A percentile compares a stretch with the other conserved stretches of the same genome.
phyloP scores from a whole-genome alignment of 2,329 filamentous ascomycete species.

The Clonostachys byssicola region DNA sequence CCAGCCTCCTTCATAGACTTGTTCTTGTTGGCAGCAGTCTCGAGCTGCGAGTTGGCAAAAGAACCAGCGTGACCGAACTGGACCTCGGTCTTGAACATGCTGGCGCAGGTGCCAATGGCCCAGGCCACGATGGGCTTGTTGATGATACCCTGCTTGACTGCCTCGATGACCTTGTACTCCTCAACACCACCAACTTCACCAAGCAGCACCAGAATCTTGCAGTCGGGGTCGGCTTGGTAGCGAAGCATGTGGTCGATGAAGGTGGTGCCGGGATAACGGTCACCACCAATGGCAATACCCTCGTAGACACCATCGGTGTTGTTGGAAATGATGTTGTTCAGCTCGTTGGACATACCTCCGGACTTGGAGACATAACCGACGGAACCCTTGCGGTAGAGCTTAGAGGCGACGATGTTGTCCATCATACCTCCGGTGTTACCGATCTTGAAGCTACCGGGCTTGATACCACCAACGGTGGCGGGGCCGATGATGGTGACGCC shows the following conservation, averaged over 20 bases:
- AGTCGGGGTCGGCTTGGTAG: slow-evolving; percentile 94
- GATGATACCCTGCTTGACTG: slow-evolving; percentile 88
- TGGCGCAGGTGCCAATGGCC: slow-evolving; percentile 98
- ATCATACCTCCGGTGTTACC: slow-evolving; percentile 99
- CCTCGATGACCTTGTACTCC: slow-evolving; percentile 99
- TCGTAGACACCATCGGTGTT: slow-evolving; percentile 98
- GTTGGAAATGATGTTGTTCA: slow-evolving; percentile 98
- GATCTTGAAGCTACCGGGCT: slow-evolving; percentile 99
- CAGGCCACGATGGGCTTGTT: slow-evolving; percentile 99
- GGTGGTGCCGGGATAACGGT: slow-evolving; percentile 96
- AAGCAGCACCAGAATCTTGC: slow-evolving; percentile 94
- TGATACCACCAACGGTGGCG: slow-evolving; percentile 98
- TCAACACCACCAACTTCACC: slow-evolving; percentile 99
- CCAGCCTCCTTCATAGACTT: slow-evolving; percentile 93
- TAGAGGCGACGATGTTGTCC: slow-evolving; percentile 99
- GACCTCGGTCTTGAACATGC: slow-evolving; percentile 99
- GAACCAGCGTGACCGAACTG: slow-evolving; percentile 99
- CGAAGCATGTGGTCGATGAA: slow-evolving; percentile 98
- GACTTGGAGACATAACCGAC: slow-evolving; percentile 99
- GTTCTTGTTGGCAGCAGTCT: slow-evolving; percentile 97
- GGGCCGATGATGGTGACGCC: slow-evolving; percentile 98
- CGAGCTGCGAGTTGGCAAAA: slow-evolving; percentile 98
- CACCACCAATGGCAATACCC: slow-evolving; percentile 98
- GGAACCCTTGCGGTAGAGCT: slow-evolving; percentile 98
- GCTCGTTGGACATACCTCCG: slow-evolving; percentile 99